phyloP scores from a whole-genome alignment of 768 basidiomycete genomes.

The Mycena filopes region DNA sequence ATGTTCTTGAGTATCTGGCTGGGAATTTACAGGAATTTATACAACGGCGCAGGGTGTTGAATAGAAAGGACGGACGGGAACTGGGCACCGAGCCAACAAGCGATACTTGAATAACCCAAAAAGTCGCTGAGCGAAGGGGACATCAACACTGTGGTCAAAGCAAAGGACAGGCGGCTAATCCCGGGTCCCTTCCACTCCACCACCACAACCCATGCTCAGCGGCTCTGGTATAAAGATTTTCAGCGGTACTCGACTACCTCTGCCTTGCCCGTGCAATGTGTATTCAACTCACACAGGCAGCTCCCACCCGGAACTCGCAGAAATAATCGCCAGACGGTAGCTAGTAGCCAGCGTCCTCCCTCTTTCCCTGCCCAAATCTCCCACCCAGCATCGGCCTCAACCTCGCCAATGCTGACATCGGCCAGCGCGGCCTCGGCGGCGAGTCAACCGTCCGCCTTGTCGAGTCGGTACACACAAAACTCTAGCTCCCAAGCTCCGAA shows the following conservation, averaged over 20 bases:
- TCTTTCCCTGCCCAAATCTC: constrained; percentile 37
- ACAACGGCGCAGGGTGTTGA: constrained; percentile 6
- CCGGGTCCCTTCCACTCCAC: too few species aligned
- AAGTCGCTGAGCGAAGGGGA: constrained; percentile 61
- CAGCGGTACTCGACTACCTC: constrained; percentile 50
- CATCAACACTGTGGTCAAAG: too few species aligned
- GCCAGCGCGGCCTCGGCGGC: constrained; percentile 83
- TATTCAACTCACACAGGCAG: constrained; percentile 65
- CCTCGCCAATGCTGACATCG: constrained; percentile 87
- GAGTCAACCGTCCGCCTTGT: constrained; percentile 90
- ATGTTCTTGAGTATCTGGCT: constrained; percentile 90
- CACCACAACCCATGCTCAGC: constrained; percentile 52
- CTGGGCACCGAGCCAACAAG: constrained; percentile 88
- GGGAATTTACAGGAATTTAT: constrained; percentile 17
- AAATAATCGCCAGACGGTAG: constrained; percentile 93
- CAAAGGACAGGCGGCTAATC: too few species aligned
- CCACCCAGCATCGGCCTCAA: constrained; percentile 83
- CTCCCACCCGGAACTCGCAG: constrained; percentile 94
- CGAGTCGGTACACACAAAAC: background rate
- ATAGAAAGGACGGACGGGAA: constrained; percentile 73
- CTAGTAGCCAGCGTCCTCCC: constrained; percentile 23
- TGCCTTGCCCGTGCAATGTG: constrained; percentile 6
- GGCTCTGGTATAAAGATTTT: constrained; percentile 68
- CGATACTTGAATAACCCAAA: constrained; percentile 77
- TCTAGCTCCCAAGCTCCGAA: background rate